A percentile compares a stretch with the other conserved stretches of the same genome.
Evolutionary conservation across 306 rosid species (phyloP).

Genomic region (Geum urbanum): DNA sequence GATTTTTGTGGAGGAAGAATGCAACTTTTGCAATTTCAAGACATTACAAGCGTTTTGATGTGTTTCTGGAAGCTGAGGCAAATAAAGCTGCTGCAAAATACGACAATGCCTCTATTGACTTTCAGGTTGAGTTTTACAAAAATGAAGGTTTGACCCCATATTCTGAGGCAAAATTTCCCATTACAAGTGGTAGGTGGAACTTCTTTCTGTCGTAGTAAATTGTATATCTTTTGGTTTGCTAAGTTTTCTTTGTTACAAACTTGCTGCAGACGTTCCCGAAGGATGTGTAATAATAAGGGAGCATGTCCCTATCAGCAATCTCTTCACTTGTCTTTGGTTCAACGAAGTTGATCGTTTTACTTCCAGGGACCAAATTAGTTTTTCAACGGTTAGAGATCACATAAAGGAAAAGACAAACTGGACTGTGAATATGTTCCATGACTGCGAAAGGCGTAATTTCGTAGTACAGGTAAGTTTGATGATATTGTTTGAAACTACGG

Average conservation of each 20-base stretch:
- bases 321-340: constrained; percentile 93
- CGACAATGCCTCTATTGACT: constrained; percentile 80
- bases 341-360: constrained; percentile 97
- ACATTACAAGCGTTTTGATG: constrained; percentile 92
- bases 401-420: constrained; percentile 55
- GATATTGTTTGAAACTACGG: not conserved
- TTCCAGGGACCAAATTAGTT: constrained; percentile 91
- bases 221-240: constrained; percentile 1
- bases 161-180: constrained; percentile 84
- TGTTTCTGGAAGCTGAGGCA: constrained; percentile 90
- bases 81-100: constrained; percentile 94
- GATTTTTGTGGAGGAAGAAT: constrained; percentile 98
- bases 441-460: constrained; percentile 90
- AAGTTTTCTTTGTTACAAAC: constrained; percentile 28
- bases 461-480: constrained; percentile 66
- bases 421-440: constrained; percentile 74
- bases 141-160: constrained; percentile 86
- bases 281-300: constrained; percentile 85
- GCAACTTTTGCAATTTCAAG: constrained; percentile 88
- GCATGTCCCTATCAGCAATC: constrained; percentile 89
- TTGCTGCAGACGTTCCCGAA: constrained; percentile 94
- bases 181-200: constrained; percentile 71
- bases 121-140: constrained; percentile 76
- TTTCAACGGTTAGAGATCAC: constrained; percentile 75
- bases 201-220: constrained; percentile 14